Evolutionary conservation across 768 basidiomycete genomes (phyloP).

Genomic region (Zangia roseola): DNA sequence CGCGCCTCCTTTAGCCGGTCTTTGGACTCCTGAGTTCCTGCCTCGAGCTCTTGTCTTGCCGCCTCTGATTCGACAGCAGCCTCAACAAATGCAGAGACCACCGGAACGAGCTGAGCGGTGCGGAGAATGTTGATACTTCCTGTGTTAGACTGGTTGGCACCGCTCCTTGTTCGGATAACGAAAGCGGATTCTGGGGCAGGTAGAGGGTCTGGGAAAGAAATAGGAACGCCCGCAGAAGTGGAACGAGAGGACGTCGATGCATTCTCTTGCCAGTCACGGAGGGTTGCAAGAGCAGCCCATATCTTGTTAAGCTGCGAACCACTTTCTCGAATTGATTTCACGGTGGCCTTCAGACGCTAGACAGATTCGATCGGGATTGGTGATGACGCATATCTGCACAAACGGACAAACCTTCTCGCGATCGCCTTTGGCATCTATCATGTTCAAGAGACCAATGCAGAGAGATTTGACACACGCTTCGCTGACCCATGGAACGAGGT

Average conservation of each 20-base stretch:
- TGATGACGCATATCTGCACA: not conserved
- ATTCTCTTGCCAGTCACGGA: slow-evolving; percentile 40
- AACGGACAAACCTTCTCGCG: slow-evolving; percentile 30
- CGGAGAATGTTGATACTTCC: slow-evolving; percentile 35
- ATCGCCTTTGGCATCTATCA: slow-evolving; percentile 46
- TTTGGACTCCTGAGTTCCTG: slow-evolving; percentile 53
- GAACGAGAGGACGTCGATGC: slow-evolving; percentile 14
- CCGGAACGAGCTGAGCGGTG: slow-evolving; percentile 66
- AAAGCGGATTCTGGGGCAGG: slow-evolving; percentile 47
- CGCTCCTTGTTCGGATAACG: slow-evolving; percentile 49
- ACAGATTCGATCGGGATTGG: not conserved
- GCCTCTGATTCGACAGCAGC: slow-evolving; percentile 42
- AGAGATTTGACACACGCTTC: slow-evolving; percentile 65
- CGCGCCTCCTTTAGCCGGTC: slow-evolving; percentile 49
- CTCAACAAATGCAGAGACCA: slow-evolving; percentile 59
- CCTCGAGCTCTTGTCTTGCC: slow-evolving; percentile 62
- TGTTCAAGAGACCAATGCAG: slow-evolving; percentile 56
- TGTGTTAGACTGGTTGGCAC: slow-evolving; percentile 26
- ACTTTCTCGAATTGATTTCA: slow-evolving; percentile 50
- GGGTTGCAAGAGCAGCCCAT: slow-evolving; percentile 52
- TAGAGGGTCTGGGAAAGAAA: slow-evolving; percentile 56
- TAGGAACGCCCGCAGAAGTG: slow-evolving; percentile 8
- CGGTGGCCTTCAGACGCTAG: slow-evolving; percentile 33
- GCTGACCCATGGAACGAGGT: slow-evolving; percentile 55
- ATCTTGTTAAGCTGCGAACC: slow-evolving; percentile 62